phyloP scores from a whole-genome alignment of 345 rosid genomes.

The Camelina neglecta region DNA sequence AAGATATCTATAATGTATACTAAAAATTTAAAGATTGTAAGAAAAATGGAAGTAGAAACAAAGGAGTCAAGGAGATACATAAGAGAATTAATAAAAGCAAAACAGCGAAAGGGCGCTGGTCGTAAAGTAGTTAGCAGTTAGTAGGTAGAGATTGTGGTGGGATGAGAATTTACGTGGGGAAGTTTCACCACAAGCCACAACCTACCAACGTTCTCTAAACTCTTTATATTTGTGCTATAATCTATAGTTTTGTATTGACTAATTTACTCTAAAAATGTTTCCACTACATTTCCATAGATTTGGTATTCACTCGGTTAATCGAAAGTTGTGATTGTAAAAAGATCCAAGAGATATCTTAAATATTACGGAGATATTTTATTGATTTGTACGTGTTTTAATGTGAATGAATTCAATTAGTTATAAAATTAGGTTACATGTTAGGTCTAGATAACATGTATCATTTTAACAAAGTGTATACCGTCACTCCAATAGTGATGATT shows the following conservation, averaged over 20 bases:
- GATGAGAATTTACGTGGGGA: conserved; percentile 40
- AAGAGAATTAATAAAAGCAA: not conserved
- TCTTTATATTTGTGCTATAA: not conserved
- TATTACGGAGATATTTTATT: not conserved
- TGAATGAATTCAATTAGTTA: conserved; percentile 26
- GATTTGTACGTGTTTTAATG: not conserved
- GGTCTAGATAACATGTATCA: not conserved
- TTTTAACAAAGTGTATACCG: not conserved
- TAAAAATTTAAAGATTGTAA: conserved; percentile 3
- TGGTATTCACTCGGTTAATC: not conserved
- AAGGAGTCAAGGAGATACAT: not conserved
- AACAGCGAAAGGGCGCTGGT: conserved; percentile 40
- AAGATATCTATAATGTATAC: too few species aligned
- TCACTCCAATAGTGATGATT: not conserved
- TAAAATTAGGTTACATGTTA: conserved; percentile 17
- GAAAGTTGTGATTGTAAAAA: conserved; percentile 1
- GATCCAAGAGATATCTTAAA: not conserved
- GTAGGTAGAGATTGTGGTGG: conserved; percentile 46
- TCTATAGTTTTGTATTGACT: conserved; percentile 6
- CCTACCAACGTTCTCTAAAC: conserved; percentile 33
- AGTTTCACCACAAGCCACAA: conserved; percentile 39
- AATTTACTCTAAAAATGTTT: conserved; percentile 7
- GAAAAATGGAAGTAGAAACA: not conserved
- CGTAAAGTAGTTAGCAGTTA: conserved; percentile 42
- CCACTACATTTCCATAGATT: not conserved